Evolutionary conservation across 2,329 filamentous ascomycete species (phyloP), one percentile per base, ranked within the genome.

Genomic region (Alternaria arborescens): DNA sequence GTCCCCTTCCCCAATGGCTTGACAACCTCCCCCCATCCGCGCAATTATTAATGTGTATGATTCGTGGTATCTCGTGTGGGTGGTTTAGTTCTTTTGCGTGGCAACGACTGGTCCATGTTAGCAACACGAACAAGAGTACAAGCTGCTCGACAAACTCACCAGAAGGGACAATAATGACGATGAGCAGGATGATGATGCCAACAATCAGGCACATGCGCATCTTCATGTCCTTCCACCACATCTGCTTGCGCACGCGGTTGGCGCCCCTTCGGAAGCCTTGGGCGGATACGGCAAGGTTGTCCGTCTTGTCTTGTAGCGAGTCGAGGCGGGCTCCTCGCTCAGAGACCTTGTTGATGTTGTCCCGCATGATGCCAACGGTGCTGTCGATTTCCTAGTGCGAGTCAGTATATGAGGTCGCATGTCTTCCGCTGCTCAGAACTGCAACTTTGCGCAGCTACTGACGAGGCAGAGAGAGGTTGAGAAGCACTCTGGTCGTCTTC

Each of bases 181-280:
- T 84, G 70, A 99, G 87, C 72, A 99, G 86, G 71, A 98, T 87
- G 79, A 98, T 91, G 81, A 99, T 91, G 75, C 94, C 95, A 61
- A 89, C 86, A 77, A 97, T 91, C 72, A 99, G 85, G 83, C 94
- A 98, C 86, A 97, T 95, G 81, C 95, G 90, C 95, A 99, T 99
- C 89, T 98, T 98, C 93, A 97, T 97, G 78, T 98, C 94, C 87
- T 98, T 98, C 94, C 94, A 98, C 94, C 94, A 98, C 94, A 98
- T 98, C 82, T 97, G 90, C 81, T 84, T 84, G 81, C 95, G 89
- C 72, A 99, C 94, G 74, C 93, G 87, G 85, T 98, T 99, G 81
- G 96, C 95, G 68, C 95, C 94, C 70, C 94, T 90, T 75, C 94
- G 92, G 88, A 99, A 99, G 65, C 93, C 93, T 80, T 97, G 93